Conservation (phyloP, 495 filamentous ascomycete species). For the Cladorrhinum samala region DNA sequence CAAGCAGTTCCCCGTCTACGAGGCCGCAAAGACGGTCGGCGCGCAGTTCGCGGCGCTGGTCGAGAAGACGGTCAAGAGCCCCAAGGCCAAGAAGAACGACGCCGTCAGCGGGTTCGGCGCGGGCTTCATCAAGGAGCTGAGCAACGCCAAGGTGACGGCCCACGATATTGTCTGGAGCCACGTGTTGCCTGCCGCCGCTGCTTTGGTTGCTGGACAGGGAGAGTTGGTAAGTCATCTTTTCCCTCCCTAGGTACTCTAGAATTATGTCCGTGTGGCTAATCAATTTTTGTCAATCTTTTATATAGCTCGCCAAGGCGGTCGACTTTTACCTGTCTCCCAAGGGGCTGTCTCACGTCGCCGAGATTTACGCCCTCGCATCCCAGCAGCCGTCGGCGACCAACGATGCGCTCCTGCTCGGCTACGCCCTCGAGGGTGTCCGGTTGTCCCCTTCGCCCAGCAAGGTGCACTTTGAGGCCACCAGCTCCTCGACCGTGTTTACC, state of each 20-base stretch:
- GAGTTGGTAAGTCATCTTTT: constrained; percentile 44
- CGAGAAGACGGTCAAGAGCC: constrained; percentile 52
- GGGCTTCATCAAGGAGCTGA: constrained; percentile 60
- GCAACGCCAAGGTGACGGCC: constrained; percentile 56
- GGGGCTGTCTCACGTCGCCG: constrained; percentile 49
- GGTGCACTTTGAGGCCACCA: constrained; percentile 46
- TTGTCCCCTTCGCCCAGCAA: constrained; percentile 38
- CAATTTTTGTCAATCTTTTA: not conserved
- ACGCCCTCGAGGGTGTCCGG: constrained; percentile 49
- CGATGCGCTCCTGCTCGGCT: constrained; percentile 42
- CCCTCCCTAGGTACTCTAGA: too few relatives aligned
- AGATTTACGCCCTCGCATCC: constrained; percentile 50
- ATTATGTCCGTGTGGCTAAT: not conserved
- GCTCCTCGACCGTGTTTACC: constrained; percentile 44
- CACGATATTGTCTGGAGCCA: constrained; percentile 71
- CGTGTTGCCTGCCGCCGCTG: constrained; percentile 45
- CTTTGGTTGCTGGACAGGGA: constrained; percentile 60
- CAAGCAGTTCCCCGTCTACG: constrained; percentile 51
- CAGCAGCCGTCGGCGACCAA: constrained; percentile 24
- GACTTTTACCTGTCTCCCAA: constrained; percentile 66
- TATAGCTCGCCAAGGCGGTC: constrained; percentile 61
- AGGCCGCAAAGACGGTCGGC: constrained; percentile 56
- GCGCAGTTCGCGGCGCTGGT: constrained; percentile 41
- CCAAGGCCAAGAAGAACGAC: constrained; percentile 47
- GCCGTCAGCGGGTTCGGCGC: constrained; percentile 61